Evolutionary conservation across 2,329 filamentous ascomycete genomes (phyloP).

Genomic region (Colletotrichum neosansevieriae): DNA sequence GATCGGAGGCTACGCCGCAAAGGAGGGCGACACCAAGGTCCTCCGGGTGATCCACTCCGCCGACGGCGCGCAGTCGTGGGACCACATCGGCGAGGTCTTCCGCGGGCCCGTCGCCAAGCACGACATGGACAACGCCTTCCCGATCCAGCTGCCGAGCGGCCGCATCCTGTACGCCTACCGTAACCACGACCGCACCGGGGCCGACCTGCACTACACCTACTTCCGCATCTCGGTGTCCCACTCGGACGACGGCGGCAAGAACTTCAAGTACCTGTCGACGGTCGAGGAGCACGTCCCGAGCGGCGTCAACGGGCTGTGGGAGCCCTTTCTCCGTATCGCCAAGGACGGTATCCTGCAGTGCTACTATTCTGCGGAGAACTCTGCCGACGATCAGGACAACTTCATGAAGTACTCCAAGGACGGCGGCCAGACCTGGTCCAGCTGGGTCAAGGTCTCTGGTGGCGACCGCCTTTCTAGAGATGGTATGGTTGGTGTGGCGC

Average conservation of each 20-base stretch:
- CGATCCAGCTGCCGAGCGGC: constrained; percentile 50
- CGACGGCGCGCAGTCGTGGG: constrained; percentile 48
- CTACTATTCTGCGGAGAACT: constrained; percentile 59
- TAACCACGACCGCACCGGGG: constrained; percentile 48
- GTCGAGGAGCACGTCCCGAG: constrained; percentile 44
- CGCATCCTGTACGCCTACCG: constrained; percentile 52
- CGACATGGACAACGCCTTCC: constrained; percentile 51
- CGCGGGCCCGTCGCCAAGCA: constrained; percentile 36
- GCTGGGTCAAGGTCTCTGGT: constrained; percentile 51
- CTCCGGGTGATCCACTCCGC: constrained; percentile 45
- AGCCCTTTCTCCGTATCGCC: constrained; percentile 57
- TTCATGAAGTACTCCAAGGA: constrained; percentile 54
- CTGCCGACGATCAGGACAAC: constrained; percentile 54
- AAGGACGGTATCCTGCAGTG: constrained; percentile 55
- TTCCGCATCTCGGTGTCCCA: constrained; percentile 58
- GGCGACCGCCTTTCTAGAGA: constrained; percentile 51
- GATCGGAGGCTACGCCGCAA: constrained; percentile 47
- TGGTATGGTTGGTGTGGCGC: constrained; percentile 59
- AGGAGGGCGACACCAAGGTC: constrained; percentile 43
- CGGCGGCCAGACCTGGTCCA: constrained; percentile 54
- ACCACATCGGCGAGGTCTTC: constrained; percentile 44
- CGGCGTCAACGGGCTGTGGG: constrained; percentile 55
- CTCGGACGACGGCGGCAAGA: constrained; percentile 55
- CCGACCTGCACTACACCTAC: constrained; percentile 44
- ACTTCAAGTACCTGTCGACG: constrained; percentile 50